Evolutionary conservation across 495 filamentous ascomycete genomes (phyloP).

Genomic region (Thermothielavioides terrestris): DNA sequence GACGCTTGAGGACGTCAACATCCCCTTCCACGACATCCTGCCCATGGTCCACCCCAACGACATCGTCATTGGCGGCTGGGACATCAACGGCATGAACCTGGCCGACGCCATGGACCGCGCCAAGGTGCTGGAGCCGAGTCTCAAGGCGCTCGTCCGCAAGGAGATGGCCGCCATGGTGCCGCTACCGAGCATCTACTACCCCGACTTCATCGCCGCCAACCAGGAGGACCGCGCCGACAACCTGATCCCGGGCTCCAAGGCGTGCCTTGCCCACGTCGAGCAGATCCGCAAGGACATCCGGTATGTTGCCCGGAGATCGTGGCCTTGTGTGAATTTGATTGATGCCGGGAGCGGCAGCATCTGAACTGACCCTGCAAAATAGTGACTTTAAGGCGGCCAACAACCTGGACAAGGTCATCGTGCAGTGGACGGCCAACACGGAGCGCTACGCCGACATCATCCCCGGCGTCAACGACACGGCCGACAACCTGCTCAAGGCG

Average conservation of each 20-base stretch:
- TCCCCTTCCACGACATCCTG: conserved; percentile 87
- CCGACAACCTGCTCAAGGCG: conserved; percentile 81
- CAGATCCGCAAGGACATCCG: conserved; percentile 91
- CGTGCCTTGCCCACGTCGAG: conserved; percentile 78
- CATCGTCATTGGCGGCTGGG: conserved; percentile 92
- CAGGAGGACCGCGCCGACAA: conserved; percentile 97
- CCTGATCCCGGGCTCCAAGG: conserved; percentile 72
- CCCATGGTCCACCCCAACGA: conserved; percentile 99
- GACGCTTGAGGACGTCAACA: conserved; percentile 85
- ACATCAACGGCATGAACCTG: conserved; percentile 84
- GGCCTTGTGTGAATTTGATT: too few relatives aligned
- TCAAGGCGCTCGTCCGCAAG: conserved; percentile 83
- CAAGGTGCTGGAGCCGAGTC: conserved; percentile 81
- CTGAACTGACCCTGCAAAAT: neutral
- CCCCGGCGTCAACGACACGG: conserved; percentile 88
- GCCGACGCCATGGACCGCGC: conserved; percentile 94
- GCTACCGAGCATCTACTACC: conserved; percentile 94
- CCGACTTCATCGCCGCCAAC: conserved; percentile 98
- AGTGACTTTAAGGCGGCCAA: conserved; percentile 87
- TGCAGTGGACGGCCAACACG: conserved; percentile 98
- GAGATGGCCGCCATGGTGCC: conserved; percentile 87
- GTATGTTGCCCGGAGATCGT: too few relatives aligned
- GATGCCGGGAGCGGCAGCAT: too few relatives aligned
- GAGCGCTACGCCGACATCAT: conserved; percentile 90
- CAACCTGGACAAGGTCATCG: conserved; percentile 87